Conservation (phyloP, 2,329 filamentous ascomycete species). For the Aspergillus ruber region DNA sequence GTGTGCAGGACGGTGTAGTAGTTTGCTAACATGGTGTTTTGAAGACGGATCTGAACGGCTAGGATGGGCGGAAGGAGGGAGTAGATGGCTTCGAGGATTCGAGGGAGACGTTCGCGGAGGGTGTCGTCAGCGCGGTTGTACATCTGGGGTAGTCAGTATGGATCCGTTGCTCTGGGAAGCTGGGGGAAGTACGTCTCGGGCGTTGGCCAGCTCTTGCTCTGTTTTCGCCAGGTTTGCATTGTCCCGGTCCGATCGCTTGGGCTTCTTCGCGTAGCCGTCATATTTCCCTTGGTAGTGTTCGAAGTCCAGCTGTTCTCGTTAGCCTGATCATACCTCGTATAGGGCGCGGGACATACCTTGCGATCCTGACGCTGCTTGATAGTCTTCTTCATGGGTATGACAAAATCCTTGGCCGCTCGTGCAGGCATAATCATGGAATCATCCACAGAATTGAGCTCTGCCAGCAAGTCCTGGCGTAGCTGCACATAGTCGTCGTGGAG, state of each 20-base stretch:
- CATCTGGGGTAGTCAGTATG: constrained; percentile 42
- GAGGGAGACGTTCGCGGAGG: constrained; percentile 64
- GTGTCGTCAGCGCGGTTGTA: constrained; percentile 71
- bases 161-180: neutral
- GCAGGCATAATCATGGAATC: constrained; percentile 63
- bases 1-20: constrained; percentile 71
- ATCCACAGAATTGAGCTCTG: constrained; percentile 67
- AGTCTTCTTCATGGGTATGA: constrained; percentile 69
- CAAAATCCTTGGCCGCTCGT: constrained; percentile 59
- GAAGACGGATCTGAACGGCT: constrained; percentile 64
- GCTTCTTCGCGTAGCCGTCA: constrained; percentile 64
- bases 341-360: constrained; percentile 42
- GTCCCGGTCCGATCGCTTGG: constrained; percentile 64
- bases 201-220: constrained; percentile 61
- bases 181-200: constrained; percentile 50
- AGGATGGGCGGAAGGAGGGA: constrained; percentile 68
- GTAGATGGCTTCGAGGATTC: constrained; percentile 63
- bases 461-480: constrained; percentile 62
- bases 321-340: neutral
- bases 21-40: constrained; percentile 69
- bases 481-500: constrained; percentile 64
- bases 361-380: constrained; percentile 82
- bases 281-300: constrained; percentile 69
- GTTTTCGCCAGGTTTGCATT: constrained; percentile 64
- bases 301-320: constrained; percentile 59